Base-by-base conservation (phyloP, 306 rosid genomes). In the Medicago ruthenica region DNA sequence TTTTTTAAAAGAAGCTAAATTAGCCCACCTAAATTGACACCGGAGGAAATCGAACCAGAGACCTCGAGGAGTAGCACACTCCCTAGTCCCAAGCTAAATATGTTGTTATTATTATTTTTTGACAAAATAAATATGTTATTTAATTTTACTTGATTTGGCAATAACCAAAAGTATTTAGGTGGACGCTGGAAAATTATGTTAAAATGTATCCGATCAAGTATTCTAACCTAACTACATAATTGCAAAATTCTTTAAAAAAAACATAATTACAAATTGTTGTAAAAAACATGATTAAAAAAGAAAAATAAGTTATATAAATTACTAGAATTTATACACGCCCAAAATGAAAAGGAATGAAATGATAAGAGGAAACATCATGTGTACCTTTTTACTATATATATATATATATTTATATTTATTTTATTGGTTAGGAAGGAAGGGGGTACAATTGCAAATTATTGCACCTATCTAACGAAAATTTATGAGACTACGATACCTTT, bases 391-490 rank as follows among this genome's bases (percentile, higher is more conserved):
- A 27, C 11, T 48, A 22, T 50, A 6, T 65, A 40, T 20, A 55
- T 20, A 71, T 55, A n/a, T 27, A 27, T 27, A 27, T 27, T 27
- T 27, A 27, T n/a, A n/a, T n/a, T 27, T 27, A 27, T 44, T 65
- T 44, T 45, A 42, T 51, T 54, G 53, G 75, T 55, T 45, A 57
- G 71, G 59, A 42, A 34, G 55, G 47, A 20, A 45, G 59, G 70
- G 67, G 37, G 81, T 70, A 81, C 62, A 2, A 58, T 37, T 17
- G 66, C 45, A 72, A 72, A 82, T 77, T n/a, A 72, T 66, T 82
- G 73, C 41, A 64, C 20, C 70, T 51, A 60, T 61, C 62, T 60
- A 41, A 11, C 18, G n/a, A 63, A 70, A 70, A 65, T 88, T 85
- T 70, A 68, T 80, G 88, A 63, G 39, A 66, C 34, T 37, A 18